phyloP scores from a whole-genome alignment of 2,329 filamentous ascomycete species.

The Beauveria sp. region DNA sequence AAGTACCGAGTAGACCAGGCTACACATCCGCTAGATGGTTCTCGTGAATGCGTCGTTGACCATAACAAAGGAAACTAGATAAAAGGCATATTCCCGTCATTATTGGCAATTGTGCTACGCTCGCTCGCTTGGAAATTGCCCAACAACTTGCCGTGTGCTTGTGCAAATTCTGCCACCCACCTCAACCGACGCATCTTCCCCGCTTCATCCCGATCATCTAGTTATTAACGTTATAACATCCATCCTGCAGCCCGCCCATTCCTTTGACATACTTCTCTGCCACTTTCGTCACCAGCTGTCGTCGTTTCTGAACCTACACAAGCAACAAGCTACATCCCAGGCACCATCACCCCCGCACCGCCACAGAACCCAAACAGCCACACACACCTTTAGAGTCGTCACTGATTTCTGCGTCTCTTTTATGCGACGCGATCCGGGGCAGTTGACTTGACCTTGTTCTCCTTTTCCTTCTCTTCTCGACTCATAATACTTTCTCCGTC shows the following conservation, averaged over 20 bases:
- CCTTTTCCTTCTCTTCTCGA: neutral
- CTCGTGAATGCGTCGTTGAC: too few relatives aligned
- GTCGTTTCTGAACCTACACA: neutral
- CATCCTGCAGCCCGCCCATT: neutral
- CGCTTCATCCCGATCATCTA: neutral
- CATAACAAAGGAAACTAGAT: too few relatives aligned
- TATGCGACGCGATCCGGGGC: neutral
- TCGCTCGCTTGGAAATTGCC: neutral
- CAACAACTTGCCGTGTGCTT: neutral
- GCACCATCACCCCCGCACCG: neutral
- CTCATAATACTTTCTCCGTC: too few relatives aligned
- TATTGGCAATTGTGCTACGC: neutral
- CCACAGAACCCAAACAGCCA: neutral
- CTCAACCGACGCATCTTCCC: neutral
- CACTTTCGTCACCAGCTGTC: neutral
- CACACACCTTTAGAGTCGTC: neutral
- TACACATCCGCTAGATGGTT: too few relatives aligned
- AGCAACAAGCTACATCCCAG: too few relatives aligned
- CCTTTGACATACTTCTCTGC: neutral
- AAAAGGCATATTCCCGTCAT: too few relatives aligned
- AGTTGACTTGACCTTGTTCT: neutral
- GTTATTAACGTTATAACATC: neutral
- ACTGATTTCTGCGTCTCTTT: too few relatives aligned
- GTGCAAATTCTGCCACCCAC: neutral
- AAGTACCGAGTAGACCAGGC: too few relatives aligned